Conservation (phyloP, 2,329 filamentous ascomycete species). For the Fusarium dimerum region DNA sequence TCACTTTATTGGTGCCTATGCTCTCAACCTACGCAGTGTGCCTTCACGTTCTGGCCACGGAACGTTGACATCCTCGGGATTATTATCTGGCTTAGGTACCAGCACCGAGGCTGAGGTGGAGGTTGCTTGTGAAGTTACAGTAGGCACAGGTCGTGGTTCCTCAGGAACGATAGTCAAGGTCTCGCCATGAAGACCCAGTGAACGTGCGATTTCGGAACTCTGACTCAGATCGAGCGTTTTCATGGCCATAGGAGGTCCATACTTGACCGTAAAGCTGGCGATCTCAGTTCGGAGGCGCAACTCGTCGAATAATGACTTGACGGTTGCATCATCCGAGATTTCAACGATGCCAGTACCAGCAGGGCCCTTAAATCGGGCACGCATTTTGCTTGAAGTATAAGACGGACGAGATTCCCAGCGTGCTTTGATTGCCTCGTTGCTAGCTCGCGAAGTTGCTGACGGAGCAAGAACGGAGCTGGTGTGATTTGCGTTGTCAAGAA, state of each 20-base stretch:
- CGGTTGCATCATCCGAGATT: constrained; percentile 67
- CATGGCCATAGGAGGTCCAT: constrained; percentile 71
- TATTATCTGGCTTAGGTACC: constrained; percentile 9
- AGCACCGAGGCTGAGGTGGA: constrained; percentile 5
- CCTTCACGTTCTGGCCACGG: constrained; percentile 53
- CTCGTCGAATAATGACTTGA: constrained; percentile 59
- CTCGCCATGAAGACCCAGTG: constrained; percentile 50
- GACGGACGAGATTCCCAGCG: background rate
- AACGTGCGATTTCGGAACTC: constrained; percentile 48
- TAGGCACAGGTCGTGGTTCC: constrained; percentile 29
- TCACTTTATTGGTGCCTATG: background rate
- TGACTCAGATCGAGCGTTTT: constrained; percentile 65
- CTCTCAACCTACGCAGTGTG: constrained; percentile 44
- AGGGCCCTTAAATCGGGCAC: constrained; percentile 74
- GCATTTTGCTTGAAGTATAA: constrained; percentile 49
- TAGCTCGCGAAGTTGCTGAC: too few species aligned
- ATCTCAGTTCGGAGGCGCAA: constrained; percentile 67
- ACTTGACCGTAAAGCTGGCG: constrained; percentile 72
- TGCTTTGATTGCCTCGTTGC: background rate
- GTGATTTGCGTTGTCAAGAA: too few species aligned
- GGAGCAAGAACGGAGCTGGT: too few species aligned
- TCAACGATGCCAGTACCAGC: constrained; percentile 70
- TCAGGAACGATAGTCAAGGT: constrained; percentile 51
- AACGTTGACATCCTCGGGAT: constrained; percentile 40
- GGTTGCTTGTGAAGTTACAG: constrained; percentile 3